Evolutionary conservation across 768 basidiomycete genomes (phyloP).

Genomic region (Strobilomyces confusus): DNA sequence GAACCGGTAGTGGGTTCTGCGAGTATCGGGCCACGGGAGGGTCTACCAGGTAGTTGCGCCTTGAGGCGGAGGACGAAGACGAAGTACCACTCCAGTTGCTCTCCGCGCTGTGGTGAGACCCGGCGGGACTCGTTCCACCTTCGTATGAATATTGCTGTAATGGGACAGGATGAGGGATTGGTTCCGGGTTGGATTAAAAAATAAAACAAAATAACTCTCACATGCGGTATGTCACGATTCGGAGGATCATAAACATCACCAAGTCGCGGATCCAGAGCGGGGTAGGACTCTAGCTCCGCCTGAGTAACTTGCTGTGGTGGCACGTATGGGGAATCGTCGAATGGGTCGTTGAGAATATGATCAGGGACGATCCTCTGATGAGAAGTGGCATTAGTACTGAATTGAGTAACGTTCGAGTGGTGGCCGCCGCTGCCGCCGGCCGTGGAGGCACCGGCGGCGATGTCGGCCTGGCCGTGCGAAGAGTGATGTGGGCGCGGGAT

Average conservation of each 20-base stretch:
- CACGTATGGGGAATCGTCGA: slow-evolving; percentile 29
- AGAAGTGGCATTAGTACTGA: slow-evolving; percentile 3
- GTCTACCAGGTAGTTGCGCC: slow-evolving; percentile 10
- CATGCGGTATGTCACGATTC: slow-evolving; percentile 15
- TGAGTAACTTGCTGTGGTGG: slow-evolving; percentile 25
- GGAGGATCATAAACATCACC: slow-evolving; percentile 6
- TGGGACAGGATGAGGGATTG: neutral
- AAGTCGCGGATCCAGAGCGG: slow-evolving; percentile 13
- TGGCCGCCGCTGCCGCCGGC: slow-evolving; percentile 13
- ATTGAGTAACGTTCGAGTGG: slow-evolving; percentile 7
- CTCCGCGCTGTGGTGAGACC: slow-evolving; percentile 21
- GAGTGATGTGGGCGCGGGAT: slow-evolving; percentile 12
- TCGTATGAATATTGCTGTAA: slow-evolving; percentile 20
- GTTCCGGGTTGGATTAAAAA: neutral
- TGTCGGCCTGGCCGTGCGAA: slow-evolving; percentile 20
- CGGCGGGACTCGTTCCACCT: slow-evolving; percentile 21
- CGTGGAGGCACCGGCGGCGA: slow-evolving; percentile 9
- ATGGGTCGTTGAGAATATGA: slow-evolving; percentile 11
- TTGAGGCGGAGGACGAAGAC: slow-evolving; percentile 22
- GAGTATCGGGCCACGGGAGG: slow-evolving; percentile 5
- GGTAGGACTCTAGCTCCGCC: slow-evolving; percentile 14
- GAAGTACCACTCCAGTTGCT: slow-evolving; percentile 28
- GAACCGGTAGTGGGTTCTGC: slow-evolving; percentile 2
- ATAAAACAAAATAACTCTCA: slow-evolving; percentile 7
- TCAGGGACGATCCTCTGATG: slow-evolving; percentile 13